A percentile compares a stretch with the other conserved stretches of the same genome.
Evolutionary conservation across 2,329 filamentous ascomycete species (phyloP).

Genomic region (Aaosphaeria arxii): DNA sequence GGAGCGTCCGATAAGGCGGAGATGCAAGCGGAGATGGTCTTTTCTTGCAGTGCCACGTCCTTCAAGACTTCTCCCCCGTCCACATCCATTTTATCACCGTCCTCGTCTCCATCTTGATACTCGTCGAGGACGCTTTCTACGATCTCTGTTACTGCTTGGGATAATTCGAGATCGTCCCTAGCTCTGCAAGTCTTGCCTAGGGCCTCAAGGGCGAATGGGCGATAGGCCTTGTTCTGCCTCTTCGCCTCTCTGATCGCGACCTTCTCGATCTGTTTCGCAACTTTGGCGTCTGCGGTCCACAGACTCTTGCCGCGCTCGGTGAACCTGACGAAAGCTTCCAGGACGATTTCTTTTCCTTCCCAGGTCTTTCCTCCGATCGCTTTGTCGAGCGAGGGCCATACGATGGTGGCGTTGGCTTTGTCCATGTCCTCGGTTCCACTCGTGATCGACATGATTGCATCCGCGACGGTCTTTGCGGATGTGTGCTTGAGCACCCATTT

Average conservation of each 20-base stretch:
- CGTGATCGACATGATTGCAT: constrained; percentile 64
- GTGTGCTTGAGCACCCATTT: constrained; percentile 92
- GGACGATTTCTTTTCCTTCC: constrained; percentile 81
- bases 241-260: constrained; percentile 81
- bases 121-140: constrained; percentile 53
- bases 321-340: constrained; percentile 77
- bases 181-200: constrained; percentile 71
- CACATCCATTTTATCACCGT: constrained; percentile 28
- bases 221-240: constrained; percentile 82
- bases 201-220: constrained; percentile 68
- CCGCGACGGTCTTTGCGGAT: constrained; percentile 75
- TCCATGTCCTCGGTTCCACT: constrained; percentile 56
- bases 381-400: constrained; percentile 85
- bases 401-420: constrained; percentile 55
- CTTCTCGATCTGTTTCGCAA: constrained; percentile 64
- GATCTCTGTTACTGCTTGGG: constrained; percentile 63
- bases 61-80: constrained; percentile 25
- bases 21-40: constrained; percentile 20
- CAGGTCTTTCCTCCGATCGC: constrained; percentile 87
- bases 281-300: constrained; percentile 55
- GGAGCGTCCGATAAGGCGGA: constrained; percentile 14
- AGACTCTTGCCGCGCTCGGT: constrained; percentile 61
- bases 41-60: constrained; percentile 19
- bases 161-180: constrained; percentile 67
- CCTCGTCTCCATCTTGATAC: constrained; percentile 13